Conservation (phyloP, 2,329 filamentous ascomycete genomes). For the Ceratocystis alfenasii region DNA sequence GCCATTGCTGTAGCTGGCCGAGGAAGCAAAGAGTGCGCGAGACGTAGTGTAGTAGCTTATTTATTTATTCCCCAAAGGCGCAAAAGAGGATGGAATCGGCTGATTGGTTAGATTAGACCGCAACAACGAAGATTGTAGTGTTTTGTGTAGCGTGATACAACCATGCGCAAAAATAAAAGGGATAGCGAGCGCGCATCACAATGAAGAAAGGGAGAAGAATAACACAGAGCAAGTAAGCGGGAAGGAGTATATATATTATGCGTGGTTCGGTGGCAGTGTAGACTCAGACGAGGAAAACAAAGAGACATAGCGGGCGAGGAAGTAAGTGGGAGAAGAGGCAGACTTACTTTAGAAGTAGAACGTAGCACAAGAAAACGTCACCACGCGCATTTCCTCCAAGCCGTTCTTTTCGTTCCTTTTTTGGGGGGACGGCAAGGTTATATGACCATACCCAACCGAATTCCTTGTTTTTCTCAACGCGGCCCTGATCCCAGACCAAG, state of each 20-base stretch:
- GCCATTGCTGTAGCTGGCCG: not conserved
- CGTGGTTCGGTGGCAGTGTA: no score
- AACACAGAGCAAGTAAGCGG: not conserved
- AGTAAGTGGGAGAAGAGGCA: no score
- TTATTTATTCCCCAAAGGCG: not conserved
- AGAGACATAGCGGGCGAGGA: no score
- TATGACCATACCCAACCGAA: not conserved
- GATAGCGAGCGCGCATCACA: not conserved
- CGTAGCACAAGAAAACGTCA: slow-evolving; percentile 7
- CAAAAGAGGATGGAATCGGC: not conserved
- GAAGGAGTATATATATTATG: no score
- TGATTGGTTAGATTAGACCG: not conserved
- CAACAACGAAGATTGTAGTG: not conserved
- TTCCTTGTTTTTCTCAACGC: not conserved
- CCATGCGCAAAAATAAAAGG: not conserved
- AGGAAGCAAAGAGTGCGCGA: not conserved
- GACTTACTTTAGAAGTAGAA: no score
- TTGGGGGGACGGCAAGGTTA: not conserved
- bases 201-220: not conserved
- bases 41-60: not conserved
- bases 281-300: no score
- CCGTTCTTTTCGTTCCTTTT: not conserved
- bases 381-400: not conserved
- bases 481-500: not conserved
- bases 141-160: slow-evolving; percentile 3